phyloP scores from a whole-genome alignment of 169 alveolate species.

The Babesia sp. region DNA sequence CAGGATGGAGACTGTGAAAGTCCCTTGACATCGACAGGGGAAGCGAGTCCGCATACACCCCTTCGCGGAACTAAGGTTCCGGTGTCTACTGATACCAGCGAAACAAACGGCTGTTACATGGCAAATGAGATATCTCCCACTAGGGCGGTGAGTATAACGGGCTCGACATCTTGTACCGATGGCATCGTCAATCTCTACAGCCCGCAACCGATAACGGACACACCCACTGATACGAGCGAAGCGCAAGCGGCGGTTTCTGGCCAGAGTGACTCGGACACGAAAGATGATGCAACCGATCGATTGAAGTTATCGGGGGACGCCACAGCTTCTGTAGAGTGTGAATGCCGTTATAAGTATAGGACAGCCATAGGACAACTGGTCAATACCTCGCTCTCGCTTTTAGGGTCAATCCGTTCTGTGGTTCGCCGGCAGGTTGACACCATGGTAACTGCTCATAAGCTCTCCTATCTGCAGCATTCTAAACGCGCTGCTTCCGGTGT shows the following conservation, averaged over 20 bases:
- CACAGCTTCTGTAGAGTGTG: neutral
- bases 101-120: neutral
- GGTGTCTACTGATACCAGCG: neutral
- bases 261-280: neutral
- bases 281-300: neutral
- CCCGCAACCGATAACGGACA: neutral
- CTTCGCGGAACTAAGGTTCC: neutral
- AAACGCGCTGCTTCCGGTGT: neutral
- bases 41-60: neutral
- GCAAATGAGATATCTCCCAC: neutral
- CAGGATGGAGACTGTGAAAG: slow-evolving; percentile 16
- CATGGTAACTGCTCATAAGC: neutral
- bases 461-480: neutral
- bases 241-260: neutral
- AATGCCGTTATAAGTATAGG: neutral
- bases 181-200: neutral
- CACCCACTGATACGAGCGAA: neutral
- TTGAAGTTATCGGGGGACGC: neutral
- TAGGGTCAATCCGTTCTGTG: neutral
- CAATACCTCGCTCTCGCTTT: neutral
- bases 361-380: neutral
- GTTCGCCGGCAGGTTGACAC: slow-evolving; percentile 5
- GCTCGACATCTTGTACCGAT: neutral
- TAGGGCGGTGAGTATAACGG: neutral
- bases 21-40: slow-evolving; percentile 2